phyloP scores from a whole-genome alignment of 2,329 filamentous ascomycete species.

The Daldinia sp. region DNA sequence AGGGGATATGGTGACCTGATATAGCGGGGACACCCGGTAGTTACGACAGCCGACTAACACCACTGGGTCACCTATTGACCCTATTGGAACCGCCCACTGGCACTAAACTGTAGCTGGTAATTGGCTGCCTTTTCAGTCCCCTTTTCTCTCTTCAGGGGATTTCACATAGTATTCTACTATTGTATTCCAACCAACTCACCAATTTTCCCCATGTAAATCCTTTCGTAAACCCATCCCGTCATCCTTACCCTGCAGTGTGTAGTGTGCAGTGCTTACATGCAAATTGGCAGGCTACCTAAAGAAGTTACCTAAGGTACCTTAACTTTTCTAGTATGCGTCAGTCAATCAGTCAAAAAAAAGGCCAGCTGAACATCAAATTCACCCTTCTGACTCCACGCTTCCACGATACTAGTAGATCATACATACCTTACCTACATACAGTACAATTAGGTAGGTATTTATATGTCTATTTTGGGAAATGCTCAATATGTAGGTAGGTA shows the following conservation, averaged over 20 bases:
- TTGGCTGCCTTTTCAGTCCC: constrained; percentile 11
- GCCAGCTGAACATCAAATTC: constrained; percentile 1
- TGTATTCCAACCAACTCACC: constrained; percentile 13
- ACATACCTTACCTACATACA: too few species aligned
- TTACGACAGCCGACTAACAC: constrained; percentile 29
- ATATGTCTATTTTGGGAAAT: constrained; percentile 39
- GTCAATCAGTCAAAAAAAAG: background rate
- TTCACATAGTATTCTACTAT: background rate
- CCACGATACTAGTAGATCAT: constrained; percentile 17
- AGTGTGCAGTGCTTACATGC: constrained; percentile 4
- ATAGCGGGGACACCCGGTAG: constrained; percentile 39
- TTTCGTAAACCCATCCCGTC: background rate
- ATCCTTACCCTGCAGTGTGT: background rate
- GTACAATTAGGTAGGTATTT: background rate
- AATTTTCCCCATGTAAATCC: constrained; percentile 7
- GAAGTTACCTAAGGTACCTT: background rate
- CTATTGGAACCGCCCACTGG: background rate
- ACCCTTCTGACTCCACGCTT: constrained; percentile 4
- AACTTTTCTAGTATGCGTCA: constrained; percentile 3
- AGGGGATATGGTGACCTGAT: constrained; percentile 34
- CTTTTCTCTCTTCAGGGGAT: constrained; percentile 8
- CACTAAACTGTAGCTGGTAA: constrained; percentile 5
- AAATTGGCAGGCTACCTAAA: background rate
- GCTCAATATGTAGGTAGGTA: background rate
- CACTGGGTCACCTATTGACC: constrained; percentile 4